Base-by-base conservation (phyloP, 495 filamentous ascomycete species). In the Podospora pseudoanserina region DNA sequence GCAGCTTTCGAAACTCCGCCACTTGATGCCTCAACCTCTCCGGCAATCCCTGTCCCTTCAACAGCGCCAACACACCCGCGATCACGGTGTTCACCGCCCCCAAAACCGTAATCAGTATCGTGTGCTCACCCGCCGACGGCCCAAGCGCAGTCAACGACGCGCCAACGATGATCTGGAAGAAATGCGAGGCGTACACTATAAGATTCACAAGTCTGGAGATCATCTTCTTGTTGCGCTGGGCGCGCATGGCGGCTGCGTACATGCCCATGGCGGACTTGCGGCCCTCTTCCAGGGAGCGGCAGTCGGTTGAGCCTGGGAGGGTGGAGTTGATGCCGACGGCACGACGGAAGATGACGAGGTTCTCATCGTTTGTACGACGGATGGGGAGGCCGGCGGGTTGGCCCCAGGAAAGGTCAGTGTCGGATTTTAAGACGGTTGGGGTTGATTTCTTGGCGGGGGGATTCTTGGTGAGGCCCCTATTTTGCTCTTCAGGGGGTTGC, bases 21-120 rank as follows among this genome's bases (percentile, higher is more conserved):
- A 75, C 75, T 60, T 82, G 79, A 60, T 80, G 77, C 32, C 78
- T 73, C 28, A 83, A 65, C 19, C 79, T 70, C 70, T 80, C 76
- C 11, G 80, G 80, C 56, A 82, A 71, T 0, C 81, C 81, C 6
- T 79, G 78, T 1, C 81, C 80, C 66, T 81, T 81, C 59, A 82
- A 71, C n/a, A 82, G 76, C 3, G 83, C 83, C 15, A 85, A 67
- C 0, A 84, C 28, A 16, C 83, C 83, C 6, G 83, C 83, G 7
- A 85, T 71, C n/a, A 83, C 76, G 1, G 82, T 85, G 67, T 84
- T 85, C 64, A 80, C 20, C 1, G 81, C 83, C 6, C 83, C 83
- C 4, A 84, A 74, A 19, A 80, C 49, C 1, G 82, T 85, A 59
- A 85, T 81, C 30, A 72, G 63, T 2, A 73, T 55, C 18, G 76